Base-by-base conservation (phyloP, 805 yeast genomes). In the Peterozyma toletana region DNA sequence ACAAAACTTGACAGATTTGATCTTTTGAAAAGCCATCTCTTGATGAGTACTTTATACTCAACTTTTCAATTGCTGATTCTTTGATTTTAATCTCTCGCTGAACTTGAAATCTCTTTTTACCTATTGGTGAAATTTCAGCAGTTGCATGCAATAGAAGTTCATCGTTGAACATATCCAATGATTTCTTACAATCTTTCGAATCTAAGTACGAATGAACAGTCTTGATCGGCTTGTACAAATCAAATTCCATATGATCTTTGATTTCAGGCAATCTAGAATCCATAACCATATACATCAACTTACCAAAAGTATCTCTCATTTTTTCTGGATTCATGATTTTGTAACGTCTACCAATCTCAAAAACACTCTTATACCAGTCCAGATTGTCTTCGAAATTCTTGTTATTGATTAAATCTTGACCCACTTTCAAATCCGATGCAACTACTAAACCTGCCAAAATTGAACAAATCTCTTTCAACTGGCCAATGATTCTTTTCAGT, bases 311-410 rank as follows among this genome's bases (percentile, higher is more conserved):
- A 53, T 81, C 86, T 48, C 89, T 71, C 86, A 86, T 80, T 53
- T 78, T 72, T 52, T 85, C 89, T 0, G 95, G 95, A 54, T 85
- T 85, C 89, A 85, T 81, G 53, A 86, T 80, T 57, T 85, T 85
- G 63, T 85, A 85, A 37, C 93, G 70, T 53, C 93, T 69, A 18
- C 93, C 93, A 48, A 85, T 77, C 61, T 85, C 93, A 58, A 85
- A 85, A 7, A 85, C 66, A 36, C 62, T 63, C 55, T 84, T 72
- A 58, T 78, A 85, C 89, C 90, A 86, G 31, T 75, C 78, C 3
- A 84, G 80, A 57, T 84, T 82, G 47, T 79, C 80, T 37, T 73
- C 68, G 52, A 83, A 85, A 51, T 82, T 80, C 55, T 80, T 81
- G 56, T 80, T 75, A 45, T 80, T 77, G 38, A 83, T 70, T 48